phyloP scores from a whole-genome alignment of 768 basidiomycete species.

The Termitomyces sp. region DNA sequence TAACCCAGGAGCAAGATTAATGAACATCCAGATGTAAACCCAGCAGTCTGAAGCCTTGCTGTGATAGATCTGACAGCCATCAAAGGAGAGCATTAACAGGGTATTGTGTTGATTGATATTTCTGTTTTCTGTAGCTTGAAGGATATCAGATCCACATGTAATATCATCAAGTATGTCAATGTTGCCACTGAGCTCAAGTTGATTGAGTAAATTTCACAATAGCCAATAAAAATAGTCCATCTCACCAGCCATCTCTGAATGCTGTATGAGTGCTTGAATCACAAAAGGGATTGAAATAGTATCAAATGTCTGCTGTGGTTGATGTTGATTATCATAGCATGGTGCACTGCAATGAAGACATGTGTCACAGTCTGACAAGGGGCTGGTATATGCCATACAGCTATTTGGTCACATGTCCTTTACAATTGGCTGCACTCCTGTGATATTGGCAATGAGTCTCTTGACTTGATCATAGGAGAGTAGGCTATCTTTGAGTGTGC shows the following conservation, averaged over 20 bases:
- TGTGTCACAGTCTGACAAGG: conserved; percentile 18
- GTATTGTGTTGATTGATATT: conserved; percentile 23
- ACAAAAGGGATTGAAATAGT: conserved; percentile 1
- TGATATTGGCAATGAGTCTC: conserved; percentile 17
- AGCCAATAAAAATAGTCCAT: not conserved
- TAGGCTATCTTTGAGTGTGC: not conserved
- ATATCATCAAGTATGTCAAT: conserved; percentile 2
- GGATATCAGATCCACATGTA: not conserved
- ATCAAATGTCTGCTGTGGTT: not conserved
- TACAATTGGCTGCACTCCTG: conserved; percentile 27
- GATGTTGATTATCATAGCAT: not conserved
- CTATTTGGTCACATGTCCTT: conserved; percentile 38
- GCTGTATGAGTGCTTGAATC: conserved; percentile 2
- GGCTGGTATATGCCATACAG: conserved; percentile 17
- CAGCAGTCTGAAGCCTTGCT: conserved; percentile 28
- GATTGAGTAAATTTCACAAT: not conserved
- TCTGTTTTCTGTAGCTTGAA: not conserved
- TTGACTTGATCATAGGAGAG: conserved; percentile 5
- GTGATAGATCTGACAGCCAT: conserved; percentile 31
- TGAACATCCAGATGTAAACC: conserved; percentile 31
- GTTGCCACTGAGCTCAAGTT: not conserved
- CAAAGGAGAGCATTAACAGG: conserved; percentile 25
- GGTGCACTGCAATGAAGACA: conserved; percentile 25
- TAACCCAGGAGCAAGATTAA: conserved; percentile 23
- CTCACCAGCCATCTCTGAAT: not conserved